Evolutionary conservation across 306 rosid genomes (phyloP), one percentile per base, ranked within the genome.

Genomic region (Coriaria nepalensis): DNA sequence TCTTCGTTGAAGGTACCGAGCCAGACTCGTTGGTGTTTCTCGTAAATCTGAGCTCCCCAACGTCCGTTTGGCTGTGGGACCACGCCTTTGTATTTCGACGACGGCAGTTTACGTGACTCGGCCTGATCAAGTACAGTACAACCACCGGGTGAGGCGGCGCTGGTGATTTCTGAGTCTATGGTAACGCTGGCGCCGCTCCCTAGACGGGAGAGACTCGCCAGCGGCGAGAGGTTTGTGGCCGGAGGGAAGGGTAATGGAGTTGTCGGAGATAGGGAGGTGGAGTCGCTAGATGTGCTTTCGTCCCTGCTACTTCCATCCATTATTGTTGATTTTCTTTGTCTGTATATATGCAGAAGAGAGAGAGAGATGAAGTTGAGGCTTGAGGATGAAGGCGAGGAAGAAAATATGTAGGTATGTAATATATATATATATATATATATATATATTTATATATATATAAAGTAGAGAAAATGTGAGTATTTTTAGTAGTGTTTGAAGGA

Each of bases 251-350:
- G 42, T 9, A 35, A 13, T 9, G 64, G 60, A 1, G 61, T 42
- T 0, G 49, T 9, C 4, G 77, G 77, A 0, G 79, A 66, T 14
- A 61, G 52, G 33, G 81, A 64, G 5, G 70, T 53, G 13, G 96
- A 75, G 12, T 90, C 97, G 8, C 79, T 86, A 13, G 81, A 69
- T 33, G 82, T 77, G 65, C 96, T 85, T 49, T 82, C 96, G 0
- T 82, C 98, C 41, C 57, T 73, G 64, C 73, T 68, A 57, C 90
- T 84, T 47, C 68, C 73, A 33, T 90, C 95, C 95, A 90, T 80
- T 62, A 10, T 2, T 4, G 6, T 29, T 4, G 2, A 5, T 0
- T 9, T 15, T 6, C n/a, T 8, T 13, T 5, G 13, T 13, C 8
- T 8, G 5, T 35, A 2, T 4, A 7, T 37, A 5, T 34, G 34